Evolutionary conservation across 2,329 filamentous ascomycete genomes (phyloP), one percentile per base, ranked within the genome.

Genomic region (Penicillium sp.): DNA sequence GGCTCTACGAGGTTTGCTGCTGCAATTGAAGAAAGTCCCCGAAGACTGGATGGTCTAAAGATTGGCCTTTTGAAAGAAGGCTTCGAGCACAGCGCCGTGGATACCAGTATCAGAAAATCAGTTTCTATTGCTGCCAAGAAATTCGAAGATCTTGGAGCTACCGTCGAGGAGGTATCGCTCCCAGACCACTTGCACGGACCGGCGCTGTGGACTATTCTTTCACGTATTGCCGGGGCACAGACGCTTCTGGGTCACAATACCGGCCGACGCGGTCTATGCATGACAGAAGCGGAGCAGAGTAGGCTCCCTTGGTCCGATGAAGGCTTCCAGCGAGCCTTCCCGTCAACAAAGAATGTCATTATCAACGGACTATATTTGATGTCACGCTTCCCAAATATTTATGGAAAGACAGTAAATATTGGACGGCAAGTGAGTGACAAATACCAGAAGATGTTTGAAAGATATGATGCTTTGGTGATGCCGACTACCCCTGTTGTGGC

Each of bases 201-300:
- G 0, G 64, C 74, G 0, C 76, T 83, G 54, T 82, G 79, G 78
- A 80, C 79, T 6, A 66, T 65, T 8, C 64, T 66, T 32, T 58
- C 61, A 27, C 56, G 64, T 15, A 76, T 79, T 27, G 68, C 76
- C 0, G 77, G 78, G 1, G 66, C 75, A 1, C 64, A 71, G 74
- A 64, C 64, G 78, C 57, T 74, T n/a, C 47, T 73, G 4, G 70
- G 70, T 42, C 66, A 80, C 49, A 65, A 76, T 39, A 67, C 79
- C 60, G 70, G 81, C 0, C 68, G 80, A 27, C 68, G 80, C 26
- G 77, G 78, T 0, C 73, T 83, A 4, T 72, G 74, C 10, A 72
- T 82, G 61, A 75, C 76, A 1, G 76, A 80, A n/a, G 74, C 83
- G 27, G 80, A 84, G 52, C 62, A 70, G 4, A 70, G 76, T 3